These are phyloP conservation scores for Puccinia novopanici DNA, from an alignment of 1,284 basidiomycete species.

Conservation along the genomic window DNA sequence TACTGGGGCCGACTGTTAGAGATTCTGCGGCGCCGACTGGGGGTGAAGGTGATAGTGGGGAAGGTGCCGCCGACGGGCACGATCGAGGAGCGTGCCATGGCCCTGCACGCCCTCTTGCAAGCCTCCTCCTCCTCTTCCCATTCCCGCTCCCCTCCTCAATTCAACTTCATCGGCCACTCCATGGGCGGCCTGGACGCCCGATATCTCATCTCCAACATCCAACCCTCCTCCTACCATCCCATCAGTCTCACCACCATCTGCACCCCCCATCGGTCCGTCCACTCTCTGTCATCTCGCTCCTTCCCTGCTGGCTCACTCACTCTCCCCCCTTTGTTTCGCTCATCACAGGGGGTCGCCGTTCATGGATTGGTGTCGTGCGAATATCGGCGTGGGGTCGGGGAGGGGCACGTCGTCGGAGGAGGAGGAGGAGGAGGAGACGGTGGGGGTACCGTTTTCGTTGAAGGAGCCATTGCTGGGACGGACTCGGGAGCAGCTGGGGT, in stretches of 20 bases:
- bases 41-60: constrained; percentile 91
- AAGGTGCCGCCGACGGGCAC: constrained; percentile 92
- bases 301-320: background rate
- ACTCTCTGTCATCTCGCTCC: background rate
- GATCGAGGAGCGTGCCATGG: constrained; percentile 77
- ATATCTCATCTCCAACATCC: constrained; percentile 81
- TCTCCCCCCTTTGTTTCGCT: background rate
- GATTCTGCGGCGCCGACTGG: constrained; percentile 77
- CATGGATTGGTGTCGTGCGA: constrained; percentile 47
- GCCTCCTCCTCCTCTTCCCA: constrained; percentile 63
- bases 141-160: constrained; percentile 58
- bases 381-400: constrained; percentile 47
- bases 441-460: constrained; percentile 48
- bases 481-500: background rate
- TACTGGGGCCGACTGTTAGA: constrained; percentile 92
- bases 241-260: constrained; percentile 84
- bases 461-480: constrained; percentile 36
- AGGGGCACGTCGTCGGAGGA: background rate
- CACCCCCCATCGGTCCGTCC: constrained; percentile 82
- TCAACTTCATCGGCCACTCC: constrained; percentile 94
- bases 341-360: constrained; percentile 45
- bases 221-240: constrained; percentile 79
- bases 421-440: too few species aligned
- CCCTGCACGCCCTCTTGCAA: constrained; percentile 74
- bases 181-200: constrained; percentile 97